phyloP scores from a whole-genome alignment of 2,329 filamentous ascomycete species.

The Camillea tinctor region DNA sequence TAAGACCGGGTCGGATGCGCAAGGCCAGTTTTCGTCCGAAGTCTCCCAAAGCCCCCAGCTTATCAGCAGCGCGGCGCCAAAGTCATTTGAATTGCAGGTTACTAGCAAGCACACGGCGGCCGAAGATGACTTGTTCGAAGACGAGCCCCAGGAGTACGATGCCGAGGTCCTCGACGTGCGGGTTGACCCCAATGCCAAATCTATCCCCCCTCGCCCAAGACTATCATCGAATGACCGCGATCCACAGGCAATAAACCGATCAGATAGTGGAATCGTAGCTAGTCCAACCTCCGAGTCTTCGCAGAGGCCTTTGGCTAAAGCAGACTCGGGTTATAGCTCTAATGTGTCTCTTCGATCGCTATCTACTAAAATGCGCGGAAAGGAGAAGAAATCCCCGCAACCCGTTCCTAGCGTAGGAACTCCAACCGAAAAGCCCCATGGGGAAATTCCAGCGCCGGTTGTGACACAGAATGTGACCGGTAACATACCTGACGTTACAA shows the following conservation, averaged over 20 bases:
- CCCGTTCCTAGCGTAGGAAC: slow-evolving; percentile 1
- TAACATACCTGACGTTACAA: neutral
- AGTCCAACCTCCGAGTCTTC: slow-evolving; percentile 44
- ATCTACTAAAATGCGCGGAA: slow-evolving; percentile 31
- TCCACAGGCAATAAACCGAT: slow-evolving; percentile 32
- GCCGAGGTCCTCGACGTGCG: slow-evolving; percentile 29
- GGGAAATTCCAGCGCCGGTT: neutral
- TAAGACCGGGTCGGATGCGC: slow-evolving; percentile 3
- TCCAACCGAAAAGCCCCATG: slow-evolving; percentile 3
- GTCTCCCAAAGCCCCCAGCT: slow-evolving; percentile 37
- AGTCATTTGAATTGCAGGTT: slow-evolving; percentile 38
- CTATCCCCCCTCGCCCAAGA: slow-evolving; percentile 25
- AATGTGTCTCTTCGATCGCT: slow-evolving; percentile 57
- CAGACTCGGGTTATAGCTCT: slow-evolving; percentile 62
- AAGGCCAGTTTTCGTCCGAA: slow-evolving; percentile 20
- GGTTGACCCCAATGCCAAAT: slow-evolving; percentile 44
- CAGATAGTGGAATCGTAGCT: slow-evolving; percentile 51
- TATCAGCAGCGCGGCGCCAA: slow-evolving; percentile 30
- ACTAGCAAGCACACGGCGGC: slow-evolving; percentile 49
- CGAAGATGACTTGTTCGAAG: slow-evolving; percentile 49
- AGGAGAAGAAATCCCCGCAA: slow-evolving; percentile 24
- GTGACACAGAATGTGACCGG: neutral
- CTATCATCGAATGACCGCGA: slow-evolving; percentile 18
- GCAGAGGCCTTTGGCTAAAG: slow-evolving; percentile 50
- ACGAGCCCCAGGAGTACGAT: slow-evolving; percentile 32